Evolutionary conservation across 768 basidiomycete species (phyloP).

Genomic region (Mycena rebaudengoi): DNA sequence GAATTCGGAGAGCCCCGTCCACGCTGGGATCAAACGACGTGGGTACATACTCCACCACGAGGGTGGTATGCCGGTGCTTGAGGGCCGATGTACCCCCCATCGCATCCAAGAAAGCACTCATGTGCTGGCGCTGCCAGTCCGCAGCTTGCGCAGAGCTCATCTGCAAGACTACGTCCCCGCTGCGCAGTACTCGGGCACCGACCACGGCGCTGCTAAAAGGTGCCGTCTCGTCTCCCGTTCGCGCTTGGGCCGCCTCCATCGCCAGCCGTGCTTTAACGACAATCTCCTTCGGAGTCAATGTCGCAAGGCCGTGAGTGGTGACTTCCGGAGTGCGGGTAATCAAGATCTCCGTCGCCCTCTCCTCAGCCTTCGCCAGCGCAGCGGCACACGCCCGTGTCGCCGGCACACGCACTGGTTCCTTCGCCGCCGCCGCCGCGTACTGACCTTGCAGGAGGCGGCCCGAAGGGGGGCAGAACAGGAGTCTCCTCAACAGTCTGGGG

Average conservation of each 20-base stretch:
- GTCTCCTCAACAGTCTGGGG: too few relatives aligned
- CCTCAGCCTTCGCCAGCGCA: not conserved
- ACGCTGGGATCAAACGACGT: too few relatives aligned
- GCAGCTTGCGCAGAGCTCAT: slow-evolving; percentile 16
- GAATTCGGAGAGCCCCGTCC: too few relatives aligned
- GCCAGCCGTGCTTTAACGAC: slow-evolving; percentile 21
- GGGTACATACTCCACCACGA: too few relatives aligned
- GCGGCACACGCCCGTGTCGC: not conserved
- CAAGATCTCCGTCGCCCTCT: not conserved
- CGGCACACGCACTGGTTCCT: not conserved
- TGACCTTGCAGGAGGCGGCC: not conserved
- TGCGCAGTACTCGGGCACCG: slow-evolving; percentile 17
- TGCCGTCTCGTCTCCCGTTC: not conserved
- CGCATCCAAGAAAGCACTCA: slow-evolving; percentile 14
- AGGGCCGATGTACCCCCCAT: slow-evolving; percentile 20
- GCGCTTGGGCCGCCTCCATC: not conserved
- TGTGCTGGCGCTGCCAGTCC: slow-evolving; percentile 26
- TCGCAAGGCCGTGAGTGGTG: not conserved
- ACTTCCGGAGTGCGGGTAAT: not conserved
- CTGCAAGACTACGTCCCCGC: slow-evolving; percentile 27
- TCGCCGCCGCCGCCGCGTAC: not conserved
- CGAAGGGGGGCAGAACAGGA: too few relatives aligned
- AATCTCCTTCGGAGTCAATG: slow-evolving; percentile 18
- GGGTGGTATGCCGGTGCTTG: too few relatives aligned
- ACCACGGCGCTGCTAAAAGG: slow-evolving; percentile 2